Conservation (phyloP, 345 rosid genomes). For the Triadica sebifera region DNA sequence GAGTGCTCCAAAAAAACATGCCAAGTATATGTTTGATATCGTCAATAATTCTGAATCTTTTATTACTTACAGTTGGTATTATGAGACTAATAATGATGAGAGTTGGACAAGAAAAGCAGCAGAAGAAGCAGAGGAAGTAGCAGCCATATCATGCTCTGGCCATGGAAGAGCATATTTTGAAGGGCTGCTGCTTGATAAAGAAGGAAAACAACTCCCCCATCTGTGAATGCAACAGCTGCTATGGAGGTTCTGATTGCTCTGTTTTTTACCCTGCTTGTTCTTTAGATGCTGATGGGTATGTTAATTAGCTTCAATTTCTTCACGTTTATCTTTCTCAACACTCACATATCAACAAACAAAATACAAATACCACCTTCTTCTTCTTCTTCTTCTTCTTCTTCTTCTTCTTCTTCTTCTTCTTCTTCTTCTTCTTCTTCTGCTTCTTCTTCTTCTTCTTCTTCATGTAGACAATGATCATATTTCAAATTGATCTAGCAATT, state of each 20-base stretch:
- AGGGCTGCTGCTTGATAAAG: constrained; percentile 31
- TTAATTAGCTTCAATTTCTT: neutral
- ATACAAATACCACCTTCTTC: too few species aligned
- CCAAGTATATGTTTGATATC: constrained; percentile 9
- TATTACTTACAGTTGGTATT: constrained; percentile 19
- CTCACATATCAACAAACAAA: too few species aligned
- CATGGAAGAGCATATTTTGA: constrained; percentile 75
- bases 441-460: too few species aligned
- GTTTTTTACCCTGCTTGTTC: constrained; percentile 35
- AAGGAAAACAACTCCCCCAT: constrained; percentile 29
- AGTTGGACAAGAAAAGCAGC: constrained; percentile 65
- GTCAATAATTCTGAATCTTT: constrained; percentile 40
- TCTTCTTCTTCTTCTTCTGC: too few species aligned
- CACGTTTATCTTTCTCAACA: too few species aligned
- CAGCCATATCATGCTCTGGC: constrained; percentile 59
- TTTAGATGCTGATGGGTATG: constrained; percentile 50
- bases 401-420: too few species aligned
- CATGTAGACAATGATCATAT: too few species aligned
- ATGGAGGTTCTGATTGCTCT: constrained; percentile 54
- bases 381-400: too few species aligned
- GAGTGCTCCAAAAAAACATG: too few species aligned
- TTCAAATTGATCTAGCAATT: too few species aligned
- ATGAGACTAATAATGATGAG: constrained; percentile 10
- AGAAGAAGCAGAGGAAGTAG: constrained; percentile 58
- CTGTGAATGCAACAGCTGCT: constrained; percentile 71